A percentile compares a stretch with the other conserved stretches of the same genome.
These are phyloP conservation scores for Tuber umbilicatum DNA, from an alignment of 495 filamentous ascomycete species.

Conservation along the genomic window DNA sequence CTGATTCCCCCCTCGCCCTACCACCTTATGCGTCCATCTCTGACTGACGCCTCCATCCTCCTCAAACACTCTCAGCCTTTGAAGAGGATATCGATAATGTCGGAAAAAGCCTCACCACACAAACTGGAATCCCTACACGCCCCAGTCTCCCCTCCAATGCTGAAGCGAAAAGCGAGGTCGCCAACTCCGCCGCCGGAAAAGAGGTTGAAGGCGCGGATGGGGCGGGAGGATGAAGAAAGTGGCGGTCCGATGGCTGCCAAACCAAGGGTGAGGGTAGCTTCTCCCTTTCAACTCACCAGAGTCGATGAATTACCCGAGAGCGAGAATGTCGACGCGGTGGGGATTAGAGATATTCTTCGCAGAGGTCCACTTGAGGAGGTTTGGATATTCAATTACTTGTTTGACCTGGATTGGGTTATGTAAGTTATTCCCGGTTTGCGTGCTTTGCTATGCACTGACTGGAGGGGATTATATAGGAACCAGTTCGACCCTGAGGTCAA, in stretches of 20 bases:
- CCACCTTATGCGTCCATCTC: neutral
- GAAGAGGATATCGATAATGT: neutral
- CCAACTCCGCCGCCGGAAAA: neutral
- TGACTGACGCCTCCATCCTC: neutral
- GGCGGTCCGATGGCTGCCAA: neutral
- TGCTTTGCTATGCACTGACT: constrained; percentile 42
- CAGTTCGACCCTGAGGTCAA: constrained; percentile 65
- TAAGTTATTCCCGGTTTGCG: constrained; percentile 19
- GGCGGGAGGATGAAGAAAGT: neutral
- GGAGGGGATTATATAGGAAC: constrained; percentile 9
- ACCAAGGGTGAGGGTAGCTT: constrained; percentile 41
- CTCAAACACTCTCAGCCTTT: neutral
- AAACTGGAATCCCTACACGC: neutral
- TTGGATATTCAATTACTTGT: constrained; percentile 86
- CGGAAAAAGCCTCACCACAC: neutral
- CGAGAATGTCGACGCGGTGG: constrained; percentile 62
- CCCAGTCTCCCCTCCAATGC: neutral
- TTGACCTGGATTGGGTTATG: constrained; percentile 73
- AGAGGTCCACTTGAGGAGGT: constrained; percentile 72
- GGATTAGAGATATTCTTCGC: constrained; percentile 65
- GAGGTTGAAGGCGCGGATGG: neutral
- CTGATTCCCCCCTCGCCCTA: too few species aligned
- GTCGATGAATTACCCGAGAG: constrained; percentile 58
- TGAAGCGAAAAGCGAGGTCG: constrained; percentile 2
- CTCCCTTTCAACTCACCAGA: constrained; percentile 67